Evolutionary conservation across 805 yeast genomes (phyloP).

Genomic region (Cyberlindnera euphorbiae): DNA sequence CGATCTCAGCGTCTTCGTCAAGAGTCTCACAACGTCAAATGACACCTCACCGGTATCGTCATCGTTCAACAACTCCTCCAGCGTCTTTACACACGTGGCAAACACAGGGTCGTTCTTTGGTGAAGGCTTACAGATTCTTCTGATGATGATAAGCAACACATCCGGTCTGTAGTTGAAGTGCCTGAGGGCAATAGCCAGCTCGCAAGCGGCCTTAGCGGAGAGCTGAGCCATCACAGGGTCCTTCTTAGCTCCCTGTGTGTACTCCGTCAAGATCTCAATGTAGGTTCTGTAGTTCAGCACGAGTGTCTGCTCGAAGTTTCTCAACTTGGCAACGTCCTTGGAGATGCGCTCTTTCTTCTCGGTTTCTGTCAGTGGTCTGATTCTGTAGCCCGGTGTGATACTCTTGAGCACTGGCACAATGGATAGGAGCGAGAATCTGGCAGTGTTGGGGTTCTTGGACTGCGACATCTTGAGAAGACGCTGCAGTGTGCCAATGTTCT

Average conservation of each 20-base stretch:
- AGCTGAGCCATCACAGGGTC: constrained; percentile 42
- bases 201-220: constrained; percentile 77
- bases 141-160: constrained; percentile 58
- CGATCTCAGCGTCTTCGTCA: constrained; percentile 66
- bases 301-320: constrained; percentile 78
- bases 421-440: constrained; percentile 71
- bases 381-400: constrained; percentile 83
- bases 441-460: constrained; percentile 59
- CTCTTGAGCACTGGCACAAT: constrained; percentile 80
- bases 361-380: constrained; percentile 73
- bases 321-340: constrained; percentile 70
- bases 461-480: constrained; percentile 67
- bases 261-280: constrained; percentile 47
- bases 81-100: constrained; percentile 52
- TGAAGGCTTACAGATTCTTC: constrained; percentile 62
- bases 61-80: constrained; percentile 67
- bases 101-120: constrained; percentile 41
- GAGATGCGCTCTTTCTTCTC: constrained; percentile 81
- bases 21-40: constrained; percentile 61
- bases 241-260: constrained; percentile 35
- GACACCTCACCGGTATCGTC: constrained; percentile 84
- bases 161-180: constrained; percentile 83
- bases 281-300: constrained; percentile 66
- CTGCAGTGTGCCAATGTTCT: constrained; percentile 58
- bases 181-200: constrained; percentile 59